Evolutionary conservation across 305 asterid species (phyloP).

Genomic region (Stenogyne calaminthoides): DNA sequence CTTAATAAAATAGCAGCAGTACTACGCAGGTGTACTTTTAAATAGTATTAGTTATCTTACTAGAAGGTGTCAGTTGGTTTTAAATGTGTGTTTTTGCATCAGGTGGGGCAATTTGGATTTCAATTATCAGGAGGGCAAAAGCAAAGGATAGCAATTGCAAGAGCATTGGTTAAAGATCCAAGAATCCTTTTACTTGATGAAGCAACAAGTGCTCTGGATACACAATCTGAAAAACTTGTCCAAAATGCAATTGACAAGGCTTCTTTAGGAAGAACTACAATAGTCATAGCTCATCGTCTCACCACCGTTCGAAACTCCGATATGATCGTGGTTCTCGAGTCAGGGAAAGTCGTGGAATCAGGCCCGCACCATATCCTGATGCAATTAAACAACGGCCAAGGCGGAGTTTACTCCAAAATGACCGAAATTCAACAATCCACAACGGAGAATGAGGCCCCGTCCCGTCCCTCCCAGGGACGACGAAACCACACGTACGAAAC

Average conservation of each 20-base stretch:
- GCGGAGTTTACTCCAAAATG: constrained; percentile 57
- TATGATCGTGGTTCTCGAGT: constrained; percentile 54
- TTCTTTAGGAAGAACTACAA: constrained; percentile 65
- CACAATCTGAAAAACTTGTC: constrained; percentile 71
- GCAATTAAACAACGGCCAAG: constrained; percentile 34
- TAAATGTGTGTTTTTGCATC: constrained; percentile 3
- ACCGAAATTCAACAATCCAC: constrained; percentile 53
- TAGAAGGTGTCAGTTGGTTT: too few relatives aligned
- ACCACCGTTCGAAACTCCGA: constrained; percentile 56
- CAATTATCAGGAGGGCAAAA: constrained; percentile 84
- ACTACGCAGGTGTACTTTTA: too few relatives aligned
- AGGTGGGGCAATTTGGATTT: constrained; percentile 81
- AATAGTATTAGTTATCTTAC: too few relatives aligned
- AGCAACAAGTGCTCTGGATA: constrained; percentile 82
- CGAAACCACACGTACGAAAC: neutral
- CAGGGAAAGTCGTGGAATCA: constrained; percentile 63
- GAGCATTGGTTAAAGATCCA: constrained; percentile 70
- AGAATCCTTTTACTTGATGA: constrained; percentile 74
- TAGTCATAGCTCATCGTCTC: constrained; percentile 72
- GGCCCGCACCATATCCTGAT: constrained; percentile 70
- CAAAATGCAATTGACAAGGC: constrained; percentile 71
- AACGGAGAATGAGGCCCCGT: constrained; percentile 10
- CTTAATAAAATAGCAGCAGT: too few relatives aligned
- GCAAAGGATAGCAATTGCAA: constrained; percentile 77
- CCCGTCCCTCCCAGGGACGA: constrained; percentile 8